A percentile compares a stretch with the other conserved stretches of the same genome.
Conservation (phyloP, 257 asterid species). For the Datura wrightii region DNA sequence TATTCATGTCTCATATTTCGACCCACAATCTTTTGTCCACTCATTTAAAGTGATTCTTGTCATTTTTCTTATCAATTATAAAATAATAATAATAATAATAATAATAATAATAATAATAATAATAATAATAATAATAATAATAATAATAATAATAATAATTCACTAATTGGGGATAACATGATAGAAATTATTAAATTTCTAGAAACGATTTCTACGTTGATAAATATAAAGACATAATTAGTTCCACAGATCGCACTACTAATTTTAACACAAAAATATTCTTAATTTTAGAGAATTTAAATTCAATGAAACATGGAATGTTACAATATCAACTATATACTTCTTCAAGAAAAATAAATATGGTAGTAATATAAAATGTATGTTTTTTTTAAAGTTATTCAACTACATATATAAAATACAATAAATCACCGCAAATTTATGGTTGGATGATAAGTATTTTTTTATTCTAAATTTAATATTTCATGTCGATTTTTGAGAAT, state of each 20-base stretch:
- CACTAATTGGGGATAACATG: too few relatives aligned
- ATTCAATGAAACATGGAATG: background rate
- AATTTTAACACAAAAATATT: background rate
- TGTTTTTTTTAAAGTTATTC: background rate
- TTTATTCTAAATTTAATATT: too few relatives aligned
- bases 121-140: too few relatives aligned
- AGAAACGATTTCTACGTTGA: background rate
- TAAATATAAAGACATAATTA: background rate
- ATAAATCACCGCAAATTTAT: too few relatives aligned
- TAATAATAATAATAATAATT: too few relatives aligned
- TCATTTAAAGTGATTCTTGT: background rate
- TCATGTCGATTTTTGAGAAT: too few relatives aligned
- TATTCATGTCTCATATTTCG: background rate
- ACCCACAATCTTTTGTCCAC: background rate
- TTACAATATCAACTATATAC: too few relatives aligned
- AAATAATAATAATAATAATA: too few relatives aligned
- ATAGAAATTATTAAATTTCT: too few relatives aligned
- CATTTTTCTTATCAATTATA: background rate
- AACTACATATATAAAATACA: background rate
- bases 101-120: too few relatives aligned
- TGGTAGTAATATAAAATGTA: background rate
- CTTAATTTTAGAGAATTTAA: background rate
- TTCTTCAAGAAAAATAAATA: background rate
- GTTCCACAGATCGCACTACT: background rate
- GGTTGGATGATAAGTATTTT: too few relatives aligned